Base-by-base conservation (phyloP, 345 rosid species). In the Eutrema japonicum region DNA sequence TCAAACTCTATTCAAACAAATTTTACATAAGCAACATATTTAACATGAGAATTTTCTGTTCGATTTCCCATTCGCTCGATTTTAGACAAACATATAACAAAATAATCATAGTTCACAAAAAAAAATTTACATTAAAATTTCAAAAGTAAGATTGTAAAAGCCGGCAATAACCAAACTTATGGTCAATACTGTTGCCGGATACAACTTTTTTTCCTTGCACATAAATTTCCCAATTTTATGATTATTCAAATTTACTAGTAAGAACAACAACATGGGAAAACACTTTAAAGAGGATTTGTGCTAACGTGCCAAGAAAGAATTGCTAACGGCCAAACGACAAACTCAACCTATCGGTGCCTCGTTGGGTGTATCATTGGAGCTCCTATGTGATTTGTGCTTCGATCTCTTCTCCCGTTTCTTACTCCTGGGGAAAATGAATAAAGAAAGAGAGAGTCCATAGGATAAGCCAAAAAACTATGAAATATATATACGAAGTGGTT, bases 321-420 rank as follows among this genome's bases (percentile, higher is more conserved):
- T 54, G 27, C 26, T 60, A n/a, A 57, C n/a, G 51, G 57, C 56
- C 52, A 27, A 53, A 53, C 29, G 12, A 53, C 64, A 53, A 53
- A 46, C 47, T 70, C 61, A 76, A 32, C 67, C 67, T 9, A 70
- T 40, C 0, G 66, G 70, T 55, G 79, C 40, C 3, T 52, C 71
- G 1, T 57, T 48, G 48, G 80, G 81, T 66, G 71, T 36, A 82
- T 82, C 89, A 64, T 55, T 79, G 61, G 88, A 82, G 74, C 83
- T 79, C 80, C 77, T 89, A 53, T 84, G 88, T 11, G 92, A 83
- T 77, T 84, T 93, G 83, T 86, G 98, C 83, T 86, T 91, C 8
- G 89, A 87, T 82, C 89, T 93, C 91, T 89, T 91, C 82, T 93
- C 94, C 73, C 92, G 87, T 70, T 91, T 93, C 84, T 93, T 93